Evolutionary conservation across 1,139 yeast species (phyloP).

Genomic region (Candida anutae): DNA sequence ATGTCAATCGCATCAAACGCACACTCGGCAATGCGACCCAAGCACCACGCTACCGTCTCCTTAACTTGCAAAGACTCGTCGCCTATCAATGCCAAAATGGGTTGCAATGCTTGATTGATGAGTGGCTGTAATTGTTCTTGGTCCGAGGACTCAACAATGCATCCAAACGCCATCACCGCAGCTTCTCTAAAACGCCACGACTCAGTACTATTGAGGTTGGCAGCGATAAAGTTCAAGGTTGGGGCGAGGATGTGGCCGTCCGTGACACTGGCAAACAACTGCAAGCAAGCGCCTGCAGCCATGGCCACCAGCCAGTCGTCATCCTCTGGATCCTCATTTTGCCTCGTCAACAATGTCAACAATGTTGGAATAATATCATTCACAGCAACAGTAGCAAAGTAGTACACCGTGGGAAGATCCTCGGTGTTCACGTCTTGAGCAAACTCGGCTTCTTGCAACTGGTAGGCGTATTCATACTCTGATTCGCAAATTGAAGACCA

Average conservation of each 20-base stretch:
- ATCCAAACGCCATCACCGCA: constrained; percentile 98
- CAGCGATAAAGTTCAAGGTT: constrained; percentile 74
- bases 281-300: constrained; percentile 98
- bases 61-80: constrained; percentile 80
- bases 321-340: constrained; percentile 86
- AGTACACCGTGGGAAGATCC: constrained; percentile 41
- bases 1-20: constrained; percentile 72
- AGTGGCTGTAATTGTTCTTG: constrained; percentile 57
- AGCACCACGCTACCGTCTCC: constrained; percentile 98
- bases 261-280: constrained; percentile 84
- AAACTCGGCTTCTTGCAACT: constrained; percentile 49
- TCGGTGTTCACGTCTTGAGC: constrained; percentile 33
- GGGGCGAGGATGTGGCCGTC: constrained; percentile 82
- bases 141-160: constrained; percentile 93
- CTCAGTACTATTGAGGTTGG: constrained; percentile 45
- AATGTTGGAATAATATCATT: constrained; percentile 84
- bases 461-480: constrained; percentile 73
- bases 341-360: constrained; percentile 71
- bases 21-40: constrained; percentile 90
- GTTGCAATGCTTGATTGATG: constrained; percentile 74
- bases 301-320: constrained; percentile 97
- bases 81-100: constrained; percentile 63
- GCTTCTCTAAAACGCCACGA: constrained; percentile 91
- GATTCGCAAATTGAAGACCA: constrained; percentile 98
- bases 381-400: constrained; percentile 80